Evolutionary conservation across 2,329 filamentous ascomycete genomes (phyloP).

Genomic region (Trichoderma koningiopsis): DNA sequence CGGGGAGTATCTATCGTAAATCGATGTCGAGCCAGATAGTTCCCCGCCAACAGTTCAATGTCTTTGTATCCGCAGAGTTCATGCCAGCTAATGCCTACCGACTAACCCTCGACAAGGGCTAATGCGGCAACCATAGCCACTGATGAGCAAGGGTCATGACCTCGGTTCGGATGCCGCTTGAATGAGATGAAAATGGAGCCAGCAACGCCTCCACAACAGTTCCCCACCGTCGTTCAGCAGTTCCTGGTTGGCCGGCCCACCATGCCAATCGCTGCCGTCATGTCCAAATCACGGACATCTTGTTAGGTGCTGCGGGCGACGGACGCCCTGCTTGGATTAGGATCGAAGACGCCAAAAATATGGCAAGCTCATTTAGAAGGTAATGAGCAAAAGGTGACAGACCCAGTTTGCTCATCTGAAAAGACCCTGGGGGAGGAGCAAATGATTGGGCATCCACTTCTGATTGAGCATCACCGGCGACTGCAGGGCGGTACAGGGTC

Average conservation of each 20-base stretch:
- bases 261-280: neutral
- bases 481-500: slow-evolving; percentile 1
- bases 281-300: slow-evolving; percentile 7
- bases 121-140: neutral
- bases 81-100: neutral
- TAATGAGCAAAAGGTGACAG: neutral
- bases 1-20: neutral
- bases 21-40: neutral
- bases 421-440: neutral
- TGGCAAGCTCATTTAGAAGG: neutral
- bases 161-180: neutral
- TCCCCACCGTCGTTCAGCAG: neutral
- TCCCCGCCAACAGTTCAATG: neutral
- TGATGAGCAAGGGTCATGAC: slow-evolving; percentile 8
- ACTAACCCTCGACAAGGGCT: neutral
- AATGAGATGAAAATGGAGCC: slow-evolving; percentile 21
- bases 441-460: neutral
- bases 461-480: neutral
- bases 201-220: slow-evolving; percentile 2
- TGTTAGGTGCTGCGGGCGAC: no score
- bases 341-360: neutral
- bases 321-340: neutral
- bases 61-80: neutral
- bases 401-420: neutral
- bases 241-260: slow-evolving; percentile 14